Evolutionary conservation across 805 yeast genomes (phyloP).

Genomic region (Alloascoidea hylecoeti): DNA sequence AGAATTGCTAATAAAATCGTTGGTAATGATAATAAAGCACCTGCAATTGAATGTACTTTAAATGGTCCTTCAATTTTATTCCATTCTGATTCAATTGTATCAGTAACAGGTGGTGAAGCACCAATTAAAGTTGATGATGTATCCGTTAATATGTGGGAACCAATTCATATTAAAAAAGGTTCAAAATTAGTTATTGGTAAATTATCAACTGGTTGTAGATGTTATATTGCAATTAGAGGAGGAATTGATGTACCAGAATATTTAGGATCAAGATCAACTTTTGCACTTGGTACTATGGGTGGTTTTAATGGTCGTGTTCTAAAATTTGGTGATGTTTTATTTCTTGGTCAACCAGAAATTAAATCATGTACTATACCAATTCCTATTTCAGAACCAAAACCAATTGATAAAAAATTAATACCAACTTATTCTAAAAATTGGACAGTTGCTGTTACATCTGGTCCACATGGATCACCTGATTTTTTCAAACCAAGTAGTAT

Average conservation of each 20-base stretch:
- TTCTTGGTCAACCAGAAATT: conserved; percentile 66
- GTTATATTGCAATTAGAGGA: conserved; percentile 80
- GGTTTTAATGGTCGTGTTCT: conserved; percentile 89
- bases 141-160: conserved; percentile 50
- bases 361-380: conserved; percentile 56
- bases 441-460: conserved; percentile 88
- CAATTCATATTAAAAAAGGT: conserved; percentile 59
- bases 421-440: conserved; percentile 49
- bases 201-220: conserved; percentile 52
- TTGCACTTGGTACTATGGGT: conserved; percentile 83
- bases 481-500: conserved; percentile 71
- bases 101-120: conserved; percentile 79
- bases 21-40: conserved; percentile 71
- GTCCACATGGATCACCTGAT: conserved; percentile 97
- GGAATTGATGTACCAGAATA: conserved; percentile 93
- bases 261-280: conserved; percentile 91
- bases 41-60: conserved; percentile 83
- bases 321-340: conserved; percentile 85
- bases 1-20: conserved; percentile 83
- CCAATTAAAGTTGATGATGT: conserved; percentile 53
- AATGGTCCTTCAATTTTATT: conserved; percentile 77
- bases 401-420: conserved; percentile 38
- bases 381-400: conserved; percentile 50
- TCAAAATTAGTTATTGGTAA: conserved; percentile 74
- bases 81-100: conserved; percentile 66